Evolutionary conservation across 2,329 filamentous ascomycete genomes (phyloP).

Genomic region (Aspergillus sp.): DNA sequence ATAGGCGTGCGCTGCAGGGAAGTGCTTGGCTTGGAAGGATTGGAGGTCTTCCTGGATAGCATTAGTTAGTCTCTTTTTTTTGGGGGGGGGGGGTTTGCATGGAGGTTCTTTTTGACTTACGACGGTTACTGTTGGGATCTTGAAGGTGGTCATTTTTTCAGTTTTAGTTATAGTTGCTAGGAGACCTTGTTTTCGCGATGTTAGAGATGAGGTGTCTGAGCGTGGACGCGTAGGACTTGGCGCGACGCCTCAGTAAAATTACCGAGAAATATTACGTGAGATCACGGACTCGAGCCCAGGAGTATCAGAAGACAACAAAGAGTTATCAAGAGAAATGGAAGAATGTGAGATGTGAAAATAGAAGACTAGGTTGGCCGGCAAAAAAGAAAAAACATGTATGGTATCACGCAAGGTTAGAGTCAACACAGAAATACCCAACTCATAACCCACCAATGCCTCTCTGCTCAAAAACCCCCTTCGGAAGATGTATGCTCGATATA

Average conservation of each 20-base stretch:
- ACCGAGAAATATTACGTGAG: background rate
- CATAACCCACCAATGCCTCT: constrained; percentile 9
- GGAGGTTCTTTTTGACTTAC: constrained; percentile 14
- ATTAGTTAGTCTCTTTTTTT: background rate
- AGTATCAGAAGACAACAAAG: no score
- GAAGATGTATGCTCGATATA: constrained; percentile 38
- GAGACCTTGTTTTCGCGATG: no score
- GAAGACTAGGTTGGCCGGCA: no score
- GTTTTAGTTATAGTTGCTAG: background rate
- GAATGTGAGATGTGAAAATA: background rate
- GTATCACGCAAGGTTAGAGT: background rate
- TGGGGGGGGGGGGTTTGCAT: no score
- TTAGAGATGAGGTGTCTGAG: background rate
- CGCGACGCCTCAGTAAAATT: background rate
- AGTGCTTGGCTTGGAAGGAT: constrained; percentile 54
- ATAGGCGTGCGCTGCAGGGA: constrained; percentile 26
- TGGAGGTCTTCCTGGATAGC: constrained; percentile 49
- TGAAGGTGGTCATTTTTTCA: constrained; percentile 11
- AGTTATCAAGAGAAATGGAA: no score
- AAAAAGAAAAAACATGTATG: no score
- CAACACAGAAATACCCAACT: background rate
- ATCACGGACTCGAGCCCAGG: background rate
- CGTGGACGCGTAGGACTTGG: background rate
- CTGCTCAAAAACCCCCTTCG: constrained; percentile 5
- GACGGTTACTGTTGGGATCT: constrained; percentile 29